Conservation (phyloP, 106 monocot genomes). For the Triglochin maritima region DNA sequence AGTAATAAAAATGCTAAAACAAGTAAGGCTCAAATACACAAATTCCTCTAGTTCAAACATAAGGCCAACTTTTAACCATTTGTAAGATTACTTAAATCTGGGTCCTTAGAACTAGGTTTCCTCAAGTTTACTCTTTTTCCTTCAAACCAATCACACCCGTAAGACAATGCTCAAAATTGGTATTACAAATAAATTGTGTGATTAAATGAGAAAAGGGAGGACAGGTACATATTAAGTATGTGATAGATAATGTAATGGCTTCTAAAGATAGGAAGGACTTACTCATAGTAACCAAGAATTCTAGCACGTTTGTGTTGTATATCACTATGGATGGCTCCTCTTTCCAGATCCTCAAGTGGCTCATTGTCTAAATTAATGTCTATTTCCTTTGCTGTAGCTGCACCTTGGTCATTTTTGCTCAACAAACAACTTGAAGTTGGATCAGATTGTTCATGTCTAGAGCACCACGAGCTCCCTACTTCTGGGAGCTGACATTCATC, state of each 20-base stretch:
- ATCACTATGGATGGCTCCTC: not conserved
- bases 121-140: not conserved
- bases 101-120: not conserved
- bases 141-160: not conserved
- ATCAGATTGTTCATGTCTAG: no score
- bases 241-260: not conserved
- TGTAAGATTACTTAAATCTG: no score
- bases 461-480: no score
- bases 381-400: not conserved
- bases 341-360: not conserved
- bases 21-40: no score
- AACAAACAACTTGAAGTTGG: not conserved
- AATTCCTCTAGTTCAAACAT: no score
- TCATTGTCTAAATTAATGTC: not conserved
- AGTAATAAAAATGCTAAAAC: no score
- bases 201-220: not conserved
- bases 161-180: not conserved
- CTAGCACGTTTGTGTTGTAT: slow-evolving; percentile 14
- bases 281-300: slow-evolving; percentile 10
- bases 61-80: no score
- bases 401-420: not conserved
- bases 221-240: not conserved
- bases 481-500: no score
- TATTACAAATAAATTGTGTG: not conserved
- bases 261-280: not conserved